Percentiles rank a stretch among this genome's conserved stretches.
These are phyloP conservation scores for Phylloporus sp. DNA, from an alignment of 768 basidiomycete genomes.

Conservation along the genomic window DNA sequence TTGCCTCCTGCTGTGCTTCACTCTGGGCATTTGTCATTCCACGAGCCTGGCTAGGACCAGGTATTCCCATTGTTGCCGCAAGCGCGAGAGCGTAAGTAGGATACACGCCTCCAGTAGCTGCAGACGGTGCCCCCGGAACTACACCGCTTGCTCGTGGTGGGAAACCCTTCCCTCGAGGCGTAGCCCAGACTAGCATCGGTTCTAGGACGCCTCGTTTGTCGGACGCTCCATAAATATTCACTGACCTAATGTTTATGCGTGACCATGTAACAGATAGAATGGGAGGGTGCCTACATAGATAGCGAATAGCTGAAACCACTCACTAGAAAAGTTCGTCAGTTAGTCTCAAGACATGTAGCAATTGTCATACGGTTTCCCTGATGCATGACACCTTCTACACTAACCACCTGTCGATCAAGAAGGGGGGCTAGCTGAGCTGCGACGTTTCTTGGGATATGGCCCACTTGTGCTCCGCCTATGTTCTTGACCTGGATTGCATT, in stretches of 20 bases:
- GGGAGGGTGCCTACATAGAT: constrained; percentile 46
- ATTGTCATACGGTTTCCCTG: constrained; percentile 58
- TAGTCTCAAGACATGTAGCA: background rate
- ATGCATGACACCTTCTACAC: constrained; percentile 62
- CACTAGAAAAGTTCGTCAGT: constrained; percentile 28
- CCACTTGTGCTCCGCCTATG: constrained; percentile 69
- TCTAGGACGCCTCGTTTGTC: constrained; percentile 59
- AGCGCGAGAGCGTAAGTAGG: constrained; percentile 13
- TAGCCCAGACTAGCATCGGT: constrained; percentile 68
- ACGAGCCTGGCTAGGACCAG: constrained; percentile 17
- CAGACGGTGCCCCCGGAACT: constrained; percentile 20
- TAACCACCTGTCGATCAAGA: constrained; percentile 58
- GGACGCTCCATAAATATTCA: constrained; percentile 67
- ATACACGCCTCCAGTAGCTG: constrained; percentile 12
- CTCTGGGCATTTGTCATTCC: constrained; percentile 16
- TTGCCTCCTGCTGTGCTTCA: constrained; percentile 34
- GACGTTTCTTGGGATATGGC: constrained; percentile 65
- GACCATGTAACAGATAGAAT: background rate
- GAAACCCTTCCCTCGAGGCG: constrained; percentile 61
- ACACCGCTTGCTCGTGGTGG: constrained; percentile 11
- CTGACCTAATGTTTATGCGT: constrained; percentile 38
- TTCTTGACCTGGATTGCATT: constrained; percentile 83
- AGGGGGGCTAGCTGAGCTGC: constrained; percentile 62
- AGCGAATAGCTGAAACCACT: constrained; percentile 49
- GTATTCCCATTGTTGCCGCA: constrained; percentile 14